Percentiles rank a stretch among this genome's conserved stretches.
Evolutionary conservation across 768 basidiomycete species (phyloP).

Genomic region (Tulasnella sp.): DNA sequence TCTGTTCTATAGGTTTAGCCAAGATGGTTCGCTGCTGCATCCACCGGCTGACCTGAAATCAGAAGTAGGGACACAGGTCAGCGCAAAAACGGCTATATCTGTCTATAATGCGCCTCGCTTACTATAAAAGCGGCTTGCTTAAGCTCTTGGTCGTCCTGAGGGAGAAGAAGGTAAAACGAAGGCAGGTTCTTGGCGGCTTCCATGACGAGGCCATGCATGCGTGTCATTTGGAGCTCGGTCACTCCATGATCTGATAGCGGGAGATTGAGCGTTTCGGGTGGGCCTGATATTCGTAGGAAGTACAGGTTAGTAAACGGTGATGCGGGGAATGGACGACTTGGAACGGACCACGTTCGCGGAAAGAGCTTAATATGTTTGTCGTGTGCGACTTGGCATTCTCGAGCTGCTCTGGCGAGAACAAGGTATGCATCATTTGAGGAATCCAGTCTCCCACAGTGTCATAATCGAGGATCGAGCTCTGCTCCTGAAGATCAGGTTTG

Average conservation of each 20-base stretch:
- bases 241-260: background rate
- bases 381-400: too few species aligned
- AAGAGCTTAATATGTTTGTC: too few species aligned
- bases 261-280: background rate
- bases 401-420: too few species aligned
- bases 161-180: background rate
- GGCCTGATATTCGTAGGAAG: background rate
- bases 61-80: background rate
- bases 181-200: background rate
- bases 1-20: too few species aligned
- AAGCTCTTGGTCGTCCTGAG: slow-evolving; percentile 1
- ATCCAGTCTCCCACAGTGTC: too few species aligned
- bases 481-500: too few species aligned
- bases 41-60: too few species aligned
- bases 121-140: background rate
- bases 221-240: background rate
- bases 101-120: background rate
- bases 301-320: background rate
- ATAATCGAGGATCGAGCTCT: too few species aligned
- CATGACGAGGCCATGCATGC: background rate
- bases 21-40: too few species aligned
- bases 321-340: too few species aligned
- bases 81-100: background rate
- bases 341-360: too few species aligned
- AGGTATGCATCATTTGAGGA: too few species aligned